Evolutionary conservation across 2,329 filamentous ascomycete species (phyloP), one percentile per base, ranked within the genome.

Genomic region (Claviceps monticola): DNA sequence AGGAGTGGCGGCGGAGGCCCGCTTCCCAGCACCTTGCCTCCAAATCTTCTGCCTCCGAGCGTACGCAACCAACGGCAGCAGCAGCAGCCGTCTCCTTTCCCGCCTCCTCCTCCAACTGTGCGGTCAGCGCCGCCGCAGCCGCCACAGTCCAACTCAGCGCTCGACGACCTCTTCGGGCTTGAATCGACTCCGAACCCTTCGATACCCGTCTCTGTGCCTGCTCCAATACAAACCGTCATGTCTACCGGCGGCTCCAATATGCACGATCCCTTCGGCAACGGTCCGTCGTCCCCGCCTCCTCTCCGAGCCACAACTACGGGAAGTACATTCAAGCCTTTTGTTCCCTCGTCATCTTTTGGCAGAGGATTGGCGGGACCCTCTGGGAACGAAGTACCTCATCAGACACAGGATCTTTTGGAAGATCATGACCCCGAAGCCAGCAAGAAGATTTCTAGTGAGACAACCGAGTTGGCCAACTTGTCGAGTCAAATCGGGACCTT

Each of bases 401-500:
- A 49, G 16, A 75, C 83, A 49, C 89, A 96, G 60, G 93, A 97
- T 66, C 75, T 97, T 7, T 75, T 98, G n/a, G 88, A 87, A 16
- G 90, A 96, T 59, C 84, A 83, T 57, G 91, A 97, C 57, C 85
- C 86, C 1, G 89, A 95, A 61, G 82, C 90, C 51, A 91, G 84
- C 68, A 93, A 86, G 66, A 94, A 86, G 65, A 73, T 97, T 26
- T 93, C 86, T 0, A 84, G 83, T 57, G 93, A 98, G 63, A 93
- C 90, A 2, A 84, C 86, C 0, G 93, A 98, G 66, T 76, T 98
- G 53, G 93, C 90, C 49, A 97, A 98, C 64, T 75, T 98, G 59
- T 96, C 91, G 1, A 97, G 95, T 65, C 93, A 97, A 66, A 88
- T 98, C 57, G 84, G 88, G 36, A 91, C 86, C 2, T 71, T 98